Percentiles rank a stretch among this genome's conserved stretches.
Conservation (phyloP, 176 grass and related monocot genomes). For the Avena sativa region DNA sequence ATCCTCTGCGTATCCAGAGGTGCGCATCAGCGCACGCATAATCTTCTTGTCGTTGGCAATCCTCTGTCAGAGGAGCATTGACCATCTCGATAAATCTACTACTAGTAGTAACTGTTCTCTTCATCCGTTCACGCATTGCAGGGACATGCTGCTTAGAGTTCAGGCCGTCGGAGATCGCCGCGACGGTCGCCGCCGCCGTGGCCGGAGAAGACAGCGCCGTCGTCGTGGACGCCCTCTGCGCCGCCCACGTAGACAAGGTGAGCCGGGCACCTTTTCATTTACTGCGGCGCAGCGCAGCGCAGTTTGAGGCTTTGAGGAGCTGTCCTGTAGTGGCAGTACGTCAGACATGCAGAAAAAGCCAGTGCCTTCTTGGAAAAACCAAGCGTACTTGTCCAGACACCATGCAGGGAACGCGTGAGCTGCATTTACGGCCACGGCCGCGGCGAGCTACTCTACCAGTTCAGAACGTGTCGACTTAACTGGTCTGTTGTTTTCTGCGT, state of each 20-base stretch:
- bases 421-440: constrained; percentile 16
- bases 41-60: not conserved
- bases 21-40: not conserved
- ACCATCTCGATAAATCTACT: not conserved
- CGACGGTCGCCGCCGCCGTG: constrained; percentile 61
- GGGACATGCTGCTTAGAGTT: constrained; percentile 67
- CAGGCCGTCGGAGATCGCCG: constrained; percentile 84
- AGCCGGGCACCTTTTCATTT: not conserved
- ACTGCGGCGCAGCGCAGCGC: not conserved
- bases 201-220: constrained; percentile 48
- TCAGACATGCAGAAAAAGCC: constrained; percentile 5
- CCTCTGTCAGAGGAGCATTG: not conserved
- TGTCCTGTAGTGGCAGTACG: not conserved
- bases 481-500: constrained; percentile 29
- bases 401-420: constrained; percentile 31
- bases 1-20: constrained; percentile 68
- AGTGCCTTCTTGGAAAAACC: not conserved
- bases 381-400: constrained; percentile 11
- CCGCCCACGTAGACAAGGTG: constrained; percentile 77
- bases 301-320: not conserved
- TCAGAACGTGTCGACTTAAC: constrained; percentile 15
- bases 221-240: no score
- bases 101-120: no score
- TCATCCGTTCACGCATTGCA: constrained; percentile 23
- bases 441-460: not conserved